phyloP scores from a whole-genome alignment of 306 rosid genomes.

The Dryas alaskensis region DNA sequence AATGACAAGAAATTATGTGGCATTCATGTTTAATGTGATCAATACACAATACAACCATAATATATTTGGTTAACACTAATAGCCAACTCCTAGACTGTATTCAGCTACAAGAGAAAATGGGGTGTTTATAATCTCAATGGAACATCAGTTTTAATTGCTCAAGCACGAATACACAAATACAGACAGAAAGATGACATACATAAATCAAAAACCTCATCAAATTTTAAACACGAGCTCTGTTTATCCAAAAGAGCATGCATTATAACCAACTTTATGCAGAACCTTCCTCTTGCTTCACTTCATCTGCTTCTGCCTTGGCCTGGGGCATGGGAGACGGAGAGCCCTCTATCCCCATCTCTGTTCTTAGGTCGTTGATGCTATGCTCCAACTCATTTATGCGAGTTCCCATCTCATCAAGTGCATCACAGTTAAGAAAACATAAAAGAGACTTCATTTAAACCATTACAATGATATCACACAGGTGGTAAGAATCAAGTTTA shows the following conservation, averaged over 20 bases:
- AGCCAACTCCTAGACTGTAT: no score
- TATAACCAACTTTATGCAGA: constrained; percentile 43
- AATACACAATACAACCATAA: no score
- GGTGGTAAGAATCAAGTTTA: not conserved
- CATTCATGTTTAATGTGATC: not conserved
- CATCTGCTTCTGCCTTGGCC: constrained; percentile 52
- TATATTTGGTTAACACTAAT: no score
- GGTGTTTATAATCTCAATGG: not conserved
- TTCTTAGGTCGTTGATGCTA: constrained; percentile 76
- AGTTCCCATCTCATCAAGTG: constrained; percentile 94
- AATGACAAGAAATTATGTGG: not conserved
- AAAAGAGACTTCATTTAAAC: not conserved
- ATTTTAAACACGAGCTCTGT: constrained; percentile 18
- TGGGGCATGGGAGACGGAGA: constrained; percentile 62
- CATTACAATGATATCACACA: not conserved
- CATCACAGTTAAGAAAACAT: constrained; percentile 60
- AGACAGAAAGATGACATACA: not conserved
- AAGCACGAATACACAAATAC: not conserved
- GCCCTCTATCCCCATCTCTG: constrained; percentile 94
- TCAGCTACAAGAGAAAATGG: constrained; percentile 8
- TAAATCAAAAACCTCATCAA: not conserved
- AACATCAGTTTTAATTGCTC: constrained; percentile 1
- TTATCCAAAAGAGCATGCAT: constrained; percentile 23
- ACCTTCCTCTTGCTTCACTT: constrained; percentile 56
- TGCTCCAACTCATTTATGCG: constrained; percentile 93